Base-by-base conservation (phyloP, 306 rosid species). In the Vigna hirtella region DNA sequence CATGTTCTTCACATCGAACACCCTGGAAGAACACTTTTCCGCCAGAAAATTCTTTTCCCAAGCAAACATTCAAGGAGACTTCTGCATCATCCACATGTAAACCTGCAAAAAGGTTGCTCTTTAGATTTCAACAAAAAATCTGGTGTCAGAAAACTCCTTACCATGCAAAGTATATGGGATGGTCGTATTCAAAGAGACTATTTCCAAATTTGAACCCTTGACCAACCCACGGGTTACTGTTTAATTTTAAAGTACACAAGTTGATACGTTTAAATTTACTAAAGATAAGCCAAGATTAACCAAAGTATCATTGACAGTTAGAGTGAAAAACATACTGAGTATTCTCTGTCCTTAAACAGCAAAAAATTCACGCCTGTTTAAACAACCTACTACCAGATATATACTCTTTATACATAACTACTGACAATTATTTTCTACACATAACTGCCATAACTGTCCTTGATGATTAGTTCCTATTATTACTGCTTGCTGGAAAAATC, bases 21-120 rank as follows among this genome's bases (percentile, higher is more conserved):
- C 99, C 98, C 47, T 96, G 90, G 75, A 93, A 91, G 82, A 87
- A 93, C 78, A 96, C 76, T 69, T 89, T 89, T 40, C 99, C 99
- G 28, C 94, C 99, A 62, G 93, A 70, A 84, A 91, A 93, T 67
- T 87, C 85, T 74, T 84, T 91, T 30, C 98, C 98, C 89, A 95
- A 83, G 86, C 98, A 95, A 83, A 95, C 76, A 70, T 96, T 93
- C 89, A 96, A 84, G 66, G 94, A 87, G 73, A 96, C 96, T 88
- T 96, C 96, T 0, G 99, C 68, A 55, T 96, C 98, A 78, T 93
- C 99, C 72, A 91, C 97, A 77, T 96, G 99, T 82, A 96, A 90
- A 63, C 93, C 99, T 96, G 88, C 83, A 89, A 79, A 18, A 62
- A 32, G 78, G 52, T 66, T 64, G 85, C 65, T 34, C 61, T 47